phyloP scores from a whole-genome alignment of 495 filamentous ascomycete genomes.

The Tetracladium setigerum region DNA sequence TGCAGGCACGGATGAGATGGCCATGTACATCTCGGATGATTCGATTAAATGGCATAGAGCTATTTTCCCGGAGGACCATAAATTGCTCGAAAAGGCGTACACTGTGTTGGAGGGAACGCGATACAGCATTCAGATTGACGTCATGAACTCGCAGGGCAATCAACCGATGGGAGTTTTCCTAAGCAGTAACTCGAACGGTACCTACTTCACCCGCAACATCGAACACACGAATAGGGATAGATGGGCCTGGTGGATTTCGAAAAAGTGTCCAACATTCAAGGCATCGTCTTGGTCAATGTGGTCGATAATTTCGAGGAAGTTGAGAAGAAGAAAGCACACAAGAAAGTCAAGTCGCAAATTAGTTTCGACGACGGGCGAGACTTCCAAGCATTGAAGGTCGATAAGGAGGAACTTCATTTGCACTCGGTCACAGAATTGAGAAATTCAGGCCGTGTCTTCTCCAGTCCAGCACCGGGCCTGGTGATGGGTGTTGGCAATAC shows the following conservation, averaged over 20 bases:
- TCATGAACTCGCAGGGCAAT: constrained; percentile 55
- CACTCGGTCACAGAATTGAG: constrained; percentile 80
- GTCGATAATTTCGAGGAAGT: constrained; percentile 82
- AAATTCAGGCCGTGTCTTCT: constrained; percentile 82
- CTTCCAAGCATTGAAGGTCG: constrained; percentile 58
- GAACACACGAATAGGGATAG: constrained; percentile 80
- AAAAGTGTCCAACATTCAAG: constrained; percentile 80
- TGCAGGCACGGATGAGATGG: constrained; percentile 76
- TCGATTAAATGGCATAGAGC: constrained; percentile 84
- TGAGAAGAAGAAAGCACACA: constrained; percentile 35
- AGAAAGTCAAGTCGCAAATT: constrained; percentile 71
- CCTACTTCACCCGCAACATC: constrained; percentile 84
- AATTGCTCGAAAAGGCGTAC: constrained; percentile 77
- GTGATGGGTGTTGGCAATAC: constrained; percentile 91
- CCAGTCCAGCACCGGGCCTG: constrained; percentile 84
- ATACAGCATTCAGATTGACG: constrained; percentile 95
- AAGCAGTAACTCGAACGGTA: constrained; percentile 93
- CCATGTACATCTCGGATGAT: constrained; percentile 75
- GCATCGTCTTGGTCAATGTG: constrained; percentile 81
- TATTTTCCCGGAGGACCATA: constrained; percentile 70
- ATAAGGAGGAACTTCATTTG: constrained; percentile 58
- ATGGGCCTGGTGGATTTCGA: constrained; percentile 83
- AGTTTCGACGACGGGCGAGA: constrained; percentile 90
- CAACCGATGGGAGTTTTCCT: constrained; percentile 78
- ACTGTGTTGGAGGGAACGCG: constrained; percentile 92